phyloP scores from a whole-genome alignment of 495 filamentous ascomycete species.

The Penicillium longicatenatum region DNA sequence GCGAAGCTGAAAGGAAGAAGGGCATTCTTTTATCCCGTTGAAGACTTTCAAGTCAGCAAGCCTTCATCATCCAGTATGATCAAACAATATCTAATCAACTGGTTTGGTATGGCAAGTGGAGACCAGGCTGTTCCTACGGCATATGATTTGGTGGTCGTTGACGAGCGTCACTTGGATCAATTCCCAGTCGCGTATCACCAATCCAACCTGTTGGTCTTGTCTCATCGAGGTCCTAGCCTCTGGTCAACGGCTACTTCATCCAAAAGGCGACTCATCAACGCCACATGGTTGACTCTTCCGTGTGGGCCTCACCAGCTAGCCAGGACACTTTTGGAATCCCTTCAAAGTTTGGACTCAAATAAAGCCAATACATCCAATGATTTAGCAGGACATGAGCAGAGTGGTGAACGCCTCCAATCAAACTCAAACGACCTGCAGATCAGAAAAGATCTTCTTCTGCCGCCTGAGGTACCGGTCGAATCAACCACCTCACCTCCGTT shows the following conservation, averaged over 20 bases:
- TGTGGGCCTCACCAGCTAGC: constrained; percentile 28
- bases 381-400: background rate
- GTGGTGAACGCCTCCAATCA: background rate
- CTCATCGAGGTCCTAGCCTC: constrained; percentile 1
- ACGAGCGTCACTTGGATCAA: constrained; percentile 24
- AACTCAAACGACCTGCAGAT: background rate
- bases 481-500: background rate
- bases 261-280: constrained; percentile 1
- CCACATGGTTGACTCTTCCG: constrained; percentile 18
- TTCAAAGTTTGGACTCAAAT: background rate
- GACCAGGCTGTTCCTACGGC: background rate
- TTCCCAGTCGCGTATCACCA: background rate
- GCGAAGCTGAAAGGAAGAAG: constrained; percentile 1
- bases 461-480: background rate
- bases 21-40: background rate
- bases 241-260: constrained; percentile 3
- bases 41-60: background rate
- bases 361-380: background rate
- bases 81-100: constrained; percentile 29
- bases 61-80: constrained; percentile 11
- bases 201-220: constrained; percentile 1
- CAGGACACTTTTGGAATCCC: constrained; percentile 8
- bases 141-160: constrained; percentile 31
- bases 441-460: background rate
- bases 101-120: constrained; percentile 27